Conservation (phyloP, 2,329 filamentous ascomycete genomes). For the Triangularia setosa region DNA sequence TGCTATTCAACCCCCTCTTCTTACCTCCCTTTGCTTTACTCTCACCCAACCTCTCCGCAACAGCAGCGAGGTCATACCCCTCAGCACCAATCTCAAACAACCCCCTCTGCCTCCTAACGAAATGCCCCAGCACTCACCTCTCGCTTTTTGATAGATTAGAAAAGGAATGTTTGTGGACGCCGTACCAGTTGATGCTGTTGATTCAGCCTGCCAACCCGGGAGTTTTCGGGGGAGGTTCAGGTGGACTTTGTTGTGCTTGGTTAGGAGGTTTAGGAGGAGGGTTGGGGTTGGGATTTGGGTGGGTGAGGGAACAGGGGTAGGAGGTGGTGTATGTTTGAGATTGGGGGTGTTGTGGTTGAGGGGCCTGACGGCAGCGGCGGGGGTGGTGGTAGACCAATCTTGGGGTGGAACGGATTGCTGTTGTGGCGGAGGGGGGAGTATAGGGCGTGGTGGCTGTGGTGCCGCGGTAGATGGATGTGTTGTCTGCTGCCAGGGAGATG, state of each 20-base stretch:
- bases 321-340: neutral
- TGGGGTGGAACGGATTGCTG: neutral
- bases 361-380: too few relatives aligned
- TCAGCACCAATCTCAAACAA: neutral
- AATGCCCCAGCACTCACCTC: neutral
- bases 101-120: neutral
- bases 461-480: neutral
- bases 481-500: neutral
- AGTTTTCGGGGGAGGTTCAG: neutral
- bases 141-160: neutral
- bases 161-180: neutral
- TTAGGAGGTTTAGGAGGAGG: neutral
- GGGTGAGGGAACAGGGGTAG: neutral
- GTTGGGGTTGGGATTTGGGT: neutral
- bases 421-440: neutral
- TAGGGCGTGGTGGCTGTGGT: neutral
- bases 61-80: neutral
- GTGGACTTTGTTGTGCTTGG: neutral
- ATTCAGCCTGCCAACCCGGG: neutral
- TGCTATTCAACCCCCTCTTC: neutral
- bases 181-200: neutral
- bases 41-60: neutral
- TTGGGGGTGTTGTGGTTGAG: neutral
- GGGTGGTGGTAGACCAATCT: constrained; percentile 2
- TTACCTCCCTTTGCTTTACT: neutral